Conservation (phyloP, 805 yeast species). For the Starmerella lactis-condensi region DNA sequence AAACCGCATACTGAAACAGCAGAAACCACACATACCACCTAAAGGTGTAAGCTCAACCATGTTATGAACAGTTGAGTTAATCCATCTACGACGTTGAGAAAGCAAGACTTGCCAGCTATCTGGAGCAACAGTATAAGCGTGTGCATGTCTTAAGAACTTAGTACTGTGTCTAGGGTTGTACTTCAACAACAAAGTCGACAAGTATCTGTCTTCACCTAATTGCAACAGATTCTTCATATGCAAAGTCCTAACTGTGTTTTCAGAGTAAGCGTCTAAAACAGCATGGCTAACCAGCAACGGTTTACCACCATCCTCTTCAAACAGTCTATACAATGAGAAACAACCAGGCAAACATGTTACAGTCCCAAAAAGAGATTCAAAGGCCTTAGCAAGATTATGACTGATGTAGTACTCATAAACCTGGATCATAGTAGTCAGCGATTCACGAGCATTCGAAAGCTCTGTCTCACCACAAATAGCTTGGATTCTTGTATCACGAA, state of each 20-base stretch:
- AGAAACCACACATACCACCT: slow-evolving; percentile 44
- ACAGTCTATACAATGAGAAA: slow-evolving; percentile 39
- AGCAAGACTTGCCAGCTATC: slow-evolving; percentile 37
- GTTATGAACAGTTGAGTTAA: slow-evolving; percentile 46
- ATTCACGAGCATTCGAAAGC: slow-evolving; percentile 32
- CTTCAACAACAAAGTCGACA: slow-evolving; percentile 37
- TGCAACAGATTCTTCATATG: slow-evolving; percentile 43
- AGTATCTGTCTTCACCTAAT: slow-evolving; percentile 43
- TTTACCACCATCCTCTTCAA: slow-evolving; percentile 36
- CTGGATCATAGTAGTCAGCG: slow-evolving; percentile 42
- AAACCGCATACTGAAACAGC: slow-evolving; percentile 47
- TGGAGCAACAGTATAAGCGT: slow-evolving; percentile 43
- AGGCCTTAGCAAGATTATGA: slow-evolving; percentile 45
- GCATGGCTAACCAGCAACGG: slow-evolving; percentile 45
- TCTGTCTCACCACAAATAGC: slow-evolving; percentile 48
- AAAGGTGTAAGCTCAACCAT: slow-evolving; percentile 41
- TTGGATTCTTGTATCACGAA: slow-evolving; percentile 36
- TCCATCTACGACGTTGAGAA: slow-evolving; percentile 53
- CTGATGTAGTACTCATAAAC: slow-evolving; percentile 48
- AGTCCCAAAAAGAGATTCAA: slow-evolving; percentile 42
- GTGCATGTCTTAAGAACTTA: slow-evolving; percentile 38
- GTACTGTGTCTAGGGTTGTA: slow-evolving; percentile 40
- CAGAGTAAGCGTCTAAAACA: slow-evolving; percentile 37
- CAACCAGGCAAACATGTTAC: slow-evolving; percentile 53
- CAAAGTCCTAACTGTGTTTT: slow-evolving; percentile 38